Evolutionary conservation across 495 filamentous ascomycete genomes (phyloP).

Genomic region (Trichoderma asperelloides): DNA sequence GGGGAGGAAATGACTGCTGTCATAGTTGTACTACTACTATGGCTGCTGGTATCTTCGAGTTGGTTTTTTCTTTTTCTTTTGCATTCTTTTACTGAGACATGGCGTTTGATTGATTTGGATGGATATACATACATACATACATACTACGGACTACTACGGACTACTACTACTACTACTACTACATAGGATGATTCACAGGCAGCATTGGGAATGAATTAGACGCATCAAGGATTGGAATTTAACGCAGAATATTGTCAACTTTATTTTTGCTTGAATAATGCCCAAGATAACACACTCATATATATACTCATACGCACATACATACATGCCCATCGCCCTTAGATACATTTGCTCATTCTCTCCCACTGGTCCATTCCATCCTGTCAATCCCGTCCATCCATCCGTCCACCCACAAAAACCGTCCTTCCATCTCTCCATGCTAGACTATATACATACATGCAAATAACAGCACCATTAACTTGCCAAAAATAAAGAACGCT

Average conservation of each 20-base stretch:
- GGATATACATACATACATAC: background rate
- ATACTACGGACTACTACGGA: too few species aligned
- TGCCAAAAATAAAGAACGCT: too few species aligned
- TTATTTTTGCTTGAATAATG: background rate
- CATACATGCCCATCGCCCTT: background rate
- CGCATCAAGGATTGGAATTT: background rate
- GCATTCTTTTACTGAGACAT: slow-evolving; percentile 1
- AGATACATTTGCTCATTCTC: slow-evolving; percentile 8
- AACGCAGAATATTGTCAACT: background rate
- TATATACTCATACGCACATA: slow-evolving; percentile 7
- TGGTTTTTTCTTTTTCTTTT: background rate
- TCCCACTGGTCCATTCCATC: background rate
- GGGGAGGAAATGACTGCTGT: background rate
- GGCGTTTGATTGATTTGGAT: background rate
- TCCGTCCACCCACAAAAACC: background rate
- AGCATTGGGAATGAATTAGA: background rate
- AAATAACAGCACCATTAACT: slow-evolving; percentile 2
- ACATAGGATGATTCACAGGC: background rate
- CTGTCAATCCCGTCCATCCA: slow-evolving; percentile 1
- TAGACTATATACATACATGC: slow-evolving; percentile 2
- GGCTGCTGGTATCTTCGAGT: background rate
- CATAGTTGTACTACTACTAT: background rate
- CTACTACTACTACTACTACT: too few species aligned
- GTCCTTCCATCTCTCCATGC: background rate
- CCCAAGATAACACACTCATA: background rate